Base-by-base conservation (phyloP, 2,329 filamentous ascomycete species). In the Aspergillus fijiensis region DNA sequence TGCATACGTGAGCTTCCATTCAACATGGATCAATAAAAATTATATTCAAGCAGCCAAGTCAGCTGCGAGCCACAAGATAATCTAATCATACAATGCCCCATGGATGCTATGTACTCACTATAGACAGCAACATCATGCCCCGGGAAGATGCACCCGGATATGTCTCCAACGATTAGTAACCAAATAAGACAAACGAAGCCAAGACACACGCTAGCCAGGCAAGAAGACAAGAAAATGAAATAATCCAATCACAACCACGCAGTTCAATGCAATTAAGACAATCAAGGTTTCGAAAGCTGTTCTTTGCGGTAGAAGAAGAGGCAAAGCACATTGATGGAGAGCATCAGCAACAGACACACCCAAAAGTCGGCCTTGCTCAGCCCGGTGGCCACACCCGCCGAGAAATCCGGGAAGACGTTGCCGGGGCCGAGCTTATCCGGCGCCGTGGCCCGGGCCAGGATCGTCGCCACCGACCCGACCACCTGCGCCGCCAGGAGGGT, bases 371-470 rank as follows among this genome's bases (percentile, higher is more conserved):
- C 53, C n/a, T 55, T 55, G 1, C 25, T 21, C 27, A 55, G 27
- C 2, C 42, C 53, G 29, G 53, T 27, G 7, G 10, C 12, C 4
- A 55, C 53, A 0, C 53, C 53, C 5, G 53, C 53, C 14, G 53
- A 55, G 53, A 55, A 55, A 71, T 87, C 84, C 0, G 86, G 86
- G 65, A 87, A 88, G 16, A 87, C 84, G 5, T 79, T 74, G 1
- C 85, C 84, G 1, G 86, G 85, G 0, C 86, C 86, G 31, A 84
- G 77, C 7, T 79, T 81, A 70, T 88, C 82, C 0, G 87, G 86
- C 5, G 85, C 84, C 55, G 81, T 82, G 2, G 84, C 84, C 53
- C 86, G 73, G 2, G 84, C 86, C 25, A 84, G 77, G 47, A 89
- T 88, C 2, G 86, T 89, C 2, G 82, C 84, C 2, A 84, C 69